A percentile compares a stretch with the other conserved stretches of the same genome.
phyloP scores from a whole-genome alignment of 1,284 basidiomycete genomes.

The Takashimella koratensis region DNA sequence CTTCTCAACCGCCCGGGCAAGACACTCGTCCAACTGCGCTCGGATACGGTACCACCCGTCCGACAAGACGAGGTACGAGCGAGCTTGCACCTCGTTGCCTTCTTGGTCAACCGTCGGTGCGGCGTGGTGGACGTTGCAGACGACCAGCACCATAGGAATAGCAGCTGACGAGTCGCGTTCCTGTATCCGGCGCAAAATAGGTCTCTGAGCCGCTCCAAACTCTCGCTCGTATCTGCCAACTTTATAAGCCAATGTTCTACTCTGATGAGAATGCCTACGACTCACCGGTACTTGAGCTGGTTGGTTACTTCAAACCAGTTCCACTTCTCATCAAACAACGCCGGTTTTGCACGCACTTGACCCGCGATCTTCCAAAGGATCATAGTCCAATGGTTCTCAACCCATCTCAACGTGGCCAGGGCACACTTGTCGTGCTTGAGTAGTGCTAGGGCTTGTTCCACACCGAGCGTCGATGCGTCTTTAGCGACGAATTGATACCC shows the following conservation, averaged over 20 bases:
- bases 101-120: constrained; percentile 50
- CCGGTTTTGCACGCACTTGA: constrained; percentile 68
- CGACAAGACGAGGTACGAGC: constrained; percentile 67
- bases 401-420: constrained; percentile 58
- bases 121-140: constrained; percentile 66
- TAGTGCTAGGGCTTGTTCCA: constrained; percentile 21
- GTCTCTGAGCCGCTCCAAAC: constrained; percentile 69
- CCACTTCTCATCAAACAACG: constrained; percentile 62
- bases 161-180: constrained; percentile 60
- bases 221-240: constrained; percentile 80
- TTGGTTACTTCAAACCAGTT: constrained; percentile 71
- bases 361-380: constrained; percentile 94
- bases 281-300: constrained; percentile 81
- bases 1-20: constrained; percentile 65
- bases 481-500: constrained; percentile 62
- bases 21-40: constrained; percentile 67
- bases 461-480: constrained; percentile 18
- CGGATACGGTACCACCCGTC: constrained; percentile 94
- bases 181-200: constrained; percentile 65
- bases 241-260: background rate
- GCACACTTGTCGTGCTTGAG: constrained; percentile 31
- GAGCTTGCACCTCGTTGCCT: constrained; percentile 41
- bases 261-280: background rate
- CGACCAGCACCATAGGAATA: constrained; percentile 72
- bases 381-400: constrained; percentile 83